phyloP scores from a whole-genome alignment of 768 basidiomycete genomes.

The Tephrocybe sp. region DNA sequence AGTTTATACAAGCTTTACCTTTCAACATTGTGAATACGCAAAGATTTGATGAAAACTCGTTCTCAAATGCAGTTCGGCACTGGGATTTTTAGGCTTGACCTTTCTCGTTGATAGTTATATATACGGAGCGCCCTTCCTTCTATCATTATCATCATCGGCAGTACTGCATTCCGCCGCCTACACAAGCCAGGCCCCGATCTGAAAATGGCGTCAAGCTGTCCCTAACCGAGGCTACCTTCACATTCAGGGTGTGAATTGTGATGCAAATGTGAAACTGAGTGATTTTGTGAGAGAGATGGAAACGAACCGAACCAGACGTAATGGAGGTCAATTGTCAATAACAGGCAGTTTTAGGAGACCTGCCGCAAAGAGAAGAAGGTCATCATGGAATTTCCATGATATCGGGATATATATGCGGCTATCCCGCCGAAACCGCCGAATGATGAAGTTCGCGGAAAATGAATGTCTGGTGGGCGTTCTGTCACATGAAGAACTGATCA shows the following conservation, averaged over 20 bases:
- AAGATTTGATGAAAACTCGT: constrained; percentile 70
- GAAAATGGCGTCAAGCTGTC: background rate
- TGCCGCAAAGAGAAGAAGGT: background rate
- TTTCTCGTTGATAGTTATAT: background rate
- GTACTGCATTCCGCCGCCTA: constrained; percentile 1
- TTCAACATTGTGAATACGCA: constrained; percentile 52
- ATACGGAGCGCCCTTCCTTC: background rate
- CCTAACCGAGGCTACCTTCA: background rate
- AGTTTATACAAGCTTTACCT: constrained; percentile 53
- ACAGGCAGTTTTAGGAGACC: background rate
- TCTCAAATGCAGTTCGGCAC: constrained; percentile 48
- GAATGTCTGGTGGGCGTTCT: background rate
- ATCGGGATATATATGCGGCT: constrained; percentile 2
- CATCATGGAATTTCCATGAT: constrained; percentile 12
- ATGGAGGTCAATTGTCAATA: background rate
- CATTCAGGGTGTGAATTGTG: background rate
- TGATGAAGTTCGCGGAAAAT: constrained; percentile 4
- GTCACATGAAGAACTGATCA: background rate
- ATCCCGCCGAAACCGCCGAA: constrained; percentile 10
- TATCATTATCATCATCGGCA: constrained; percentile 3
- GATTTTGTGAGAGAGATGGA: background rate
- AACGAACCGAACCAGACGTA: constrained; percentile 5
- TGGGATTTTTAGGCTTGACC: too few species aligned
- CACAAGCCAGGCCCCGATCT: background rate
- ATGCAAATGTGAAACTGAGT: too few species aligned